Evolutionary conservation across 257 asterid species (phyloP), one percentile per base, ranked within the genome.

Genomic region (Fraxinus americana): DNA sequence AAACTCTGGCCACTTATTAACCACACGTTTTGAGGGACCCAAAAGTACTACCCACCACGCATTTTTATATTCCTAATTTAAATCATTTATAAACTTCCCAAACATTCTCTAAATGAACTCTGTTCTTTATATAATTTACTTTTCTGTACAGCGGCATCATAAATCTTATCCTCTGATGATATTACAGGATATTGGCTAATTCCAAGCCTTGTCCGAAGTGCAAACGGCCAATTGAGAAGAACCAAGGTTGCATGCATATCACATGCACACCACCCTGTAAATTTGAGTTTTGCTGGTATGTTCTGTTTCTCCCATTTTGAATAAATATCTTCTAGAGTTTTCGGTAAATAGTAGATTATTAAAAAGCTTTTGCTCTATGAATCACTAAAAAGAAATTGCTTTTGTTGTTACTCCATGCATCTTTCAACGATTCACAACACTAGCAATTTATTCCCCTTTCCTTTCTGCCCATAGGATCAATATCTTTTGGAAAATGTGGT

Each of bases 171-270:
- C 8, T 80, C 19, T 77, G 61, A 65, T 83, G 78, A 72, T 73
- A 52, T 83, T 83, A 74, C 95, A 91, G 99, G 99, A 95, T 95
- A 82, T 84, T 95, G 90, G 97, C 98, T 72, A 95, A 95, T 85
- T 95, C 99, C 73, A 95, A 95, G 88, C 99, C 98, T 70, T 95
- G 99, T 82, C 99, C 99, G 35, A 95, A 93, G 85, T 95, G 99
- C 97, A 95, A 95, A 89, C 92, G 99, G 68, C 99, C 99, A 65
- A 95, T 95, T 81, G 99, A 95, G 89, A 95, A 95, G 90, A 95
- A 95, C 75, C 99, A 92, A 83, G 98, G 99, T 78, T 92, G 99
- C 93, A 95, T 92, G 99, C 99, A 95, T 80, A 91, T 95, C 74
- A 95, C 99, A 21, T 95, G 99, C 90, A 95, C 98, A 16, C 98